A percentile compares a stretch with the other conserved stretches of the same genome.
These are phyloP conservation scores for Hypericum perforatum DNA, from an alignment of 345 rosid genomes.

Conservation along the genomic window DNA sequence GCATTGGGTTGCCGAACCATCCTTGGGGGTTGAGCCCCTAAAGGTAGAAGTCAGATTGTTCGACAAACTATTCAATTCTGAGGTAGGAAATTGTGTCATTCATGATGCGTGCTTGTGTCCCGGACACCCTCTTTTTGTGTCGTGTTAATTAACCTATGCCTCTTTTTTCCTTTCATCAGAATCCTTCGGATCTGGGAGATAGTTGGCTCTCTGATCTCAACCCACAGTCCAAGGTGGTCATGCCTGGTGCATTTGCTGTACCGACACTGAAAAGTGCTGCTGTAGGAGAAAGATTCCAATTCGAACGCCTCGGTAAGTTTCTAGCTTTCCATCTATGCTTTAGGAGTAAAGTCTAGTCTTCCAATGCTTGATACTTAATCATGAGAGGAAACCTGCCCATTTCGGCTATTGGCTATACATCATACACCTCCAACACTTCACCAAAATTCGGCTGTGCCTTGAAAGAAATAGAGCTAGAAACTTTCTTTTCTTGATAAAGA, in stretches of 20 bases:
- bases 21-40: constrained; percentile 53
- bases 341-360: too few species aligned
- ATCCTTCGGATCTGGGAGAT: constrained; percentile 69
- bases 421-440: background rate
- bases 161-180: constrained; percentile 34
- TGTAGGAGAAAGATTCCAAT: constrained; percentile 67
- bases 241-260: constrained; percentile 53
- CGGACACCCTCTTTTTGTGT: background rate
- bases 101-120: background rate
- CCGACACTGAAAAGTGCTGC: constrained; percentile 48
- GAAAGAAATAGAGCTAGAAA: background rate
- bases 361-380: too few species aligned
- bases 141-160: background rate
- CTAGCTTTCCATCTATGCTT: too few species aligned
- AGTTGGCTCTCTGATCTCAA: constrained; percentile 72
- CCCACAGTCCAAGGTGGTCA: constrained; percentile 51
- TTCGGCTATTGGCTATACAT: too few species aligned
- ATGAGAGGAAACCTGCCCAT: too few species aligned
- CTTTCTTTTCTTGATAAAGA: too few species aligned
- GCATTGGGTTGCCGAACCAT: constrained; percentile 87
- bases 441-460: background rate
- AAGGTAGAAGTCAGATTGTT: constrained; percentile 87
- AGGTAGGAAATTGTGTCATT: constrained; percentile 35
- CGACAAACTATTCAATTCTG: constrained; percentile 72
- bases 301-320: constrained; percentile 79